Percentiles rank a stretch among this genome's conserved stretches.
Conservation (phyloP, 2,329 filamentous ascomycete genomes). For the Metarhizium album region DNA sequence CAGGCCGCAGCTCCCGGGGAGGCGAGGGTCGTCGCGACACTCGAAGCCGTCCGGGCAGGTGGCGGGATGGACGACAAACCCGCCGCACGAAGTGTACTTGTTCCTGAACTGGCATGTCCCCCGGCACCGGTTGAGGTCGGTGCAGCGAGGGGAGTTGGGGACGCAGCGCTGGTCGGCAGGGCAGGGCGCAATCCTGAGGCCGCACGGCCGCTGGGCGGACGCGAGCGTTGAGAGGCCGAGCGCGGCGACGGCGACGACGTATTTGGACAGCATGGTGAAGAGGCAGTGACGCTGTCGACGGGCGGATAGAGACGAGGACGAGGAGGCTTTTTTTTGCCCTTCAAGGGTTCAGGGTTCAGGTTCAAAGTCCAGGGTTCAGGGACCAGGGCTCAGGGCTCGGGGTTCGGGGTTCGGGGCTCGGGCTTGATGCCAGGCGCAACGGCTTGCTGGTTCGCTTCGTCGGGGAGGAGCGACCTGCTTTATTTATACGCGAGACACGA, state of each 20-base stretch:
- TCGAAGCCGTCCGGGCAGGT: slow-evolving; percentile 14
- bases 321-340: too few relatives aligned
- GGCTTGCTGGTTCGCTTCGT: too few relatives aligned
- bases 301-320: not conserved
- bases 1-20: slow-evolving; percentile 19
- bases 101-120: slow-evolving; percentile 20
- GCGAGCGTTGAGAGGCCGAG: slow-evolving; percentile 11
- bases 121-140: slow-evolving; percentile 16
- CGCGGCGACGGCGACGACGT: slow-evolving; percentile 10
- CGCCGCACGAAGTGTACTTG: slow-evolving; percentile 23
- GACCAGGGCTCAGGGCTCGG: too few relatives aligned
- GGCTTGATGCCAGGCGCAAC: too few relatives aligned
- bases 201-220: slow-evolving; percentile 13
- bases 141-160: slow-evolving; percentile 14
- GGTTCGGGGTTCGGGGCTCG: too few relatives aligned
- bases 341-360: too few relatives aligned
- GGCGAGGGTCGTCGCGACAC: slow-evolving; percentile 25
- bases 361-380: too few relatives aligned
- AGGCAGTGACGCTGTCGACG: too few relatives aligned
- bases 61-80: slow-evolving; percentile 14
- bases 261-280: slow-evolving; percentile 14
- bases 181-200: slow-evolving; percentile 20
- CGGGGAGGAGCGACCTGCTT: not conserved
- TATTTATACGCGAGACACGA: too few relatives aligned
- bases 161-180: slow-evolving; percentile 15